Conservation (phyloP, 2,329 filamentous ascomycete genomes). For the Colletotrichum phormii region DNA sequence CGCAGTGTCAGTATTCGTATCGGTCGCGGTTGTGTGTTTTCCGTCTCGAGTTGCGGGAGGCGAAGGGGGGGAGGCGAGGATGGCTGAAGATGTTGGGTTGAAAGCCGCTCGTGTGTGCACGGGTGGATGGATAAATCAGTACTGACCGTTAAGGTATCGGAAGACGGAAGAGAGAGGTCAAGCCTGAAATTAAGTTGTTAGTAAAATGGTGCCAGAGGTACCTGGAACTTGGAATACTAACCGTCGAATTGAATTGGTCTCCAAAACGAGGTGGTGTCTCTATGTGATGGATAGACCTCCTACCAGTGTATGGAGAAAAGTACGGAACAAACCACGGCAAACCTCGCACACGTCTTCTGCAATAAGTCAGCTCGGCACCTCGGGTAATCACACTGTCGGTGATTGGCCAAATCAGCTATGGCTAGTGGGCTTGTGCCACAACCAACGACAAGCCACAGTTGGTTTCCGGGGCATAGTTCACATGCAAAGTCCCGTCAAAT, state of each 20-base stretch:
- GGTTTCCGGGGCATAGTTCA: constrained; percentile 13
- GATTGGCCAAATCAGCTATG: not conserved
- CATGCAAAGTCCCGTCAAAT: constrained; percentile 30
- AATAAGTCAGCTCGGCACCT: constrained; percentile 16
- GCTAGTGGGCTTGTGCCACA: not conserved
- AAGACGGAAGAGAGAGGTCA: constrained; percentile 14
- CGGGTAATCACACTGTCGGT: constrained; percentile 11
- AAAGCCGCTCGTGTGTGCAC: not conserved
- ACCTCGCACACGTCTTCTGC: constrained; percentile 16
- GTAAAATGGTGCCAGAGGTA: not conserved
- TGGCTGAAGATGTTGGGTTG: constrained; percentile 8
- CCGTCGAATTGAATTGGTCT: constrained; percentile 27
- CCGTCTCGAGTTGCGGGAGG: not conserved
- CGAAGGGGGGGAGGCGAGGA: not conserved
- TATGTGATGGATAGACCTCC: constrained; percentile 26
- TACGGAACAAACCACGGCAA: constrained; percentile 8
- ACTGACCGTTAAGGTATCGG: constrained; percentile 24
- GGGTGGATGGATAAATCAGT: not conserved
- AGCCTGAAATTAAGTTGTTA: constrained; percentile 5
- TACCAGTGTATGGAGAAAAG: constrained; percentile 17
- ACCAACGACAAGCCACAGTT: not conserved
- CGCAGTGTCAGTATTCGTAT: constrained; percentile 5
- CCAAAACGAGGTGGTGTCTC: constrained; percentile 33
- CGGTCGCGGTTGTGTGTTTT: not conserved
- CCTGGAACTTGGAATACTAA: not conserved